Percentiles rank a stretch among this genome's conserved stretches.
These are phyloP conservation scores for Microsporum canis DNA, from an alignment of 2,329 filamentous ascomycete species.

Conservation along the genomic window DNA sequence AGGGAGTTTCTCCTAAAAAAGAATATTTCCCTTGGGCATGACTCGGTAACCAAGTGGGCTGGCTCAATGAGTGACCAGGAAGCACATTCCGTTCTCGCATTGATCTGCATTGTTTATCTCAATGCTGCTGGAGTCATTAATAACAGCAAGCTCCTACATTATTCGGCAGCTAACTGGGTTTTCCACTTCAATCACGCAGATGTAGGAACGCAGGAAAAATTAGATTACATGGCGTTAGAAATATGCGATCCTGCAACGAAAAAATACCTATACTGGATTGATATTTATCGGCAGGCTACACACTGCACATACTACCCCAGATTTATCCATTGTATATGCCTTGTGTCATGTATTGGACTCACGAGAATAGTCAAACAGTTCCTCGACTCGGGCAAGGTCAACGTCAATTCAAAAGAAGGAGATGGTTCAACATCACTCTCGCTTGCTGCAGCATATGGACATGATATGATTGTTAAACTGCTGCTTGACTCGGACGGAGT, in stretches of 20 bases:
- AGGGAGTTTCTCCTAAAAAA: constrained; percentile 21
- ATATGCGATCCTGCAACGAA: background rate
- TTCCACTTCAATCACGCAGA: background rate
- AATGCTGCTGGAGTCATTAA: background rate
- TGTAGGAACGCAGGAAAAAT: background rate
- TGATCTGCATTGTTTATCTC: background rate
- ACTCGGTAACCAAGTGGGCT: background rate
- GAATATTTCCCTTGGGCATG: background rate
- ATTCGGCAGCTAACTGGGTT: background rate
- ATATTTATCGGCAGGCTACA: background rate
- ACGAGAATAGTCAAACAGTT: background rate
- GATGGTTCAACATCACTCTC: background rate
- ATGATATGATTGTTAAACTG: background rate
- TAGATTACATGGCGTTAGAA: background rate
- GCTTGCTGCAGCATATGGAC: background rate
- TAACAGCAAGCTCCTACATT: background rate
- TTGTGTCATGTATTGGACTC: background rate
- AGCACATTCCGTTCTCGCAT: background rate
- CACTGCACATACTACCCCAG: background rate
- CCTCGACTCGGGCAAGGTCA: background rate
- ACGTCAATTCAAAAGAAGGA: background rate
- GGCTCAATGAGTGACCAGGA: background rate
- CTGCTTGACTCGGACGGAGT: background rate
- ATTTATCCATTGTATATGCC: background rate
- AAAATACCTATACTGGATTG: background rate